Evolutionary conservation across 176 grass and related monocot species (phyloP).

Genomic region (Cenchrus fungigraminus): DNA sequence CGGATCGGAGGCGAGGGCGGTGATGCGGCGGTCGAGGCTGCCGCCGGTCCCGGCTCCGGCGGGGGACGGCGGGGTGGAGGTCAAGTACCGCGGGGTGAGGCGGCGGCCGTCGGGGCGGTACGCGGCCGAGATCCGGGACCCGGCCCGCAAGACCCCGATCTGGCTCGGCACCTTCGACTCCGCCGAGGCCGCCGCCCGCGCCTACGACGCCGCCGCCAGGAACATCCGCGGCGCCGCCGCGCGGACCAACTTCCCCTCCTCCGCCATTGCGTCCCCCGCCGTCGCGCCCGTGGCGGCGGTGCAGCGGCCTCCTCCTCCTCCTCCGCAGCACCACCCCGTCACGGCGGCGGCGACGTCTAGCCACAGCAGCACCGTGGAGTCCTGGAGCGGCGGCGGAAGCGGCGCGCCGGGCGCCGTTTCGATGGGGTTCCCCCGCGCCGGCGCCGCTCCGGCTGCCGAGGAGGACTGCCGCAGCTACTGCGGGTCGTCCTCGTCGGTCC

Average conservation of each 20-base stretch:
- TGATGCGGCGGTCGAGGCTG: conserved; percentile 51
- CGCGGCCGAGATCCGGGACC: conserved; percentile 91
- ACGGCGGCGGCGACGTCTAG: conserved; percentile 51
- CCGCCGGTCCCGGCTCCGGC: conserved; percentile 23
- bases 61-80: conserved; percentile 22
- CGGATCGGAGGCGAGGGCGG: background rate
- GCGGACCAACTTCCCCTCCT: conserved; percentile 60
- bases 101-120: conserved; percentile 71
- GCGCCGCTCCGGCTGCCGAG: conserved; percentile 27
- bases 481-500: conserved; percentile 66
- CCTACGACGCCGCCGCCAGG: conserved; percentile 79
- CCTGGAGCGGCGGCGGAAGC: conserved; percentile 50
- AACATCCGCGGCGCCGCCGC: conserved; percentile 63
- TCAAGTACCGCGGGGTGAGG: conserved; percentile 72
- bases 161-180: conserved; percentile 77
- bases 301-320: background rate
- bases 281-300: background rate
- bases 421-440: background rate
- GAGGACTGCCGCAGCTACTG: conserved; percentile 76
- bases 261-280: background rate
- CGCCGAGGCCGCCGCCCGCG: conserved; percentile 62
- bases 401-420: conserved; percentile 5
- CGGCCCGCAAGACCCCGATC: conserved; percentile 64
- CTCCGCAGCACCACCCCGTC: background rate
- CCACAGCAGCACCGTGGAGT: conserved; percentile 87